Conservation (phyloP, 768 basidiomycete species). For the Mycena kentingensis region DNA sequence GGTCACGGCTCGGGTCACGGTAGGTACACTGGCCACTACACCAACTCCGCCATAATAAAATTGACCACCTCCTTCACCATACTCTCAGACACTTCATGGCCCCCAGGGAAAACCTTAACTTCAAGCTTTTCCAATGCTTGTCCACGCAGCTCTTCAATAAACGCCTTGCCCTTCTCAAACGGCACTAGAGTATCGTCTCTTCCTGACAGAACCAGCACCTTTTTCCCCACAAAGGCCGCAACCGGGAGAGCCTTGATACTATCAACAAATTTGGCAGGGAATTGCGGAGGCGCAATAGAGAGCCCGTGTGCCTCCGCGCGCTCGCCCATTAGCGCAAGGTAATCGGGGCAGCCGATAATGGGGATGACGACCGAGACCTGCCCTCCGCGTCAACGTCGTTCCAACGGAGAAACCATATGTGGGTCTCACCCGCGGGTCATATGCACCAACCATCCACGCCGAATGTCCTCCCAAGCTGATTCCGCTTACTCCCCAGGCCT, state of each 20-base stretch:
- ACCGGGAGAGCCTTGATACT: conserved; percentile 55
- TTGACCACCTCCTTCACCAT: conserved; percentile 56
- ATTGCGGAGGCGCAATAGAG: conserved; percentile 49
- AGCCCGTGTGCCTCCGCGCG: conserved; percentile 54
- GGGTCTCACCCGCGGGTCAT: conserved; percentile 10
- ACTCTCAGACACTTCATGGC: conserved; percentile 60
- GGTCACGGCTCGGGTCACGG: no score
- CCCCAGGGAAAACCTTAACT: conserved; percentile 54
- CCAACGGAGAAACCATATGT: neutral
- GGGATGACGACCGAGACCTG: conserved; percentile 49
- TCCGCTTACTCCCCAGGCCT: conserved; percentile 72
- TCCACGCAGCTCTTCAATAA: conserved; percentile 57
- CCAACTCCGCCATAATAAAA: conserved; percentile 34
- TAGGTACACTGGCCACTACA: no score
- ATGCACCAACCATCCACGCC: conserved; percentile 67
- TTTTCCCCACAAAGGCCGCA: conserved; percentile 72
- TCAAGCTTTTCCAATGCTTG: conserved; percentile 57
- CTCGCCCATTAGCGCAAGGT: conserved; percentile 51
- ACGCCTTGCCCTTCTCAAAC: conserved; percentile 54
- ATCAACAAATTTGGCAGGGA: conserved; percentile 55
- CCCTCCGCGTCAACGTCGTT: neutral
- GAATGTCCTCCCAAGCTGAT: conserved; percentile 86
- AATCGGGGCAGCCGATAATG: conserved; percentile 76
- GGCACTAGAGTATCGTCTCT: conserved; percentile 68
- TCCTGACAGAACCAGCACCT: conserved; percentile 73